These are phyloP conservation scores for Rhizopus microsporus DNA, from an alignment of 371 early-diverging fungal species.

Conservation along the genomic window DNA sequence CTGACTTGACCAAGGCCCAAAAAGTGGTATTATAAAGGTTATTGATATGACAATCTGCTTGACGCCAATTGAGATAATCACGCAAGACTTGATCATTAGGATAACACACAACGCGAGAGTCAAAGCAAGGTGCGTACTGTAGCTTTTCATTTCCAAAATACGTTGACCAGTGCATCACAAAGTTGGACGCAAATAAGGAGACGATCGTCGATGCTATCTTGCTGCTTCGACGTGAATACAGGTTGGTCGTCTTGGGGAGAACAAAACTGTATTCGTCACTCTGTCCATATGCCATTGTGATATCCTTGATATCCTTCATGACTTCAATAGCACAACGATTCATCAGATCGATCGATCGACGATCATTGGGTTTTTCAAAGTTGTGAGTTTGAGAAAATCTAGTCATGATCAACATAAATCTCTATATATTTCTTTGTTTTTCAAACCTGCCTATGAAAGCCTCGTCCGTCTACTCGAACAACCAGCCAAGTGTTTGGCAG, in stretches of 20 bases:
- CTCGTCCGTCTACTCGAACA: conserved; percentile 92
- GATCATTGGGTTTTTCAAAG: conserved; percentile 93
- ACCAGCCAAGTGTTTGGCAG: conserved; percentile 87
- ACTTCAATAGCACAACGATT: conserved; percentile 80
- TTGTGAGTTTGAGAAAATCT: conserved; percentile 83
- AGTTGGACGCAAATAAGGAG: conserved; percentile 85
- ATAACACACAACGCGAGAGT: conserved; percentile 87
- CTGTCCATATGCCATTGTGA: conserved; percentile 89
- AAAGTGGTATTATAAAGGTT: conserved; percentile 93
- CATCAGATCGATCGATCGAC: conserved; percentile 82
- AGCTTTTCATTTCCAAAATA: conserved; percentile 70
- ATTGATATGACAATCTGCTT: conserved; percentile 94
- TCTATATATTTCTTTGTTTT: not conserved
- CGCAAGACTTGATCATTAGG: conserved; percentile 78
- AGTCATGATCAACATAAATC: not conserved
- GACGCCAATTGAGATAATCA: conserved; percentile 95
- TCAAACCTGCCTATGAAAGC: conserved; percentile 75
- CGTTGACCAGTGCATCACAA: conserved; percentile 79
- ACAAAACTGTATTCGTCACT: conserved; percentile 95
- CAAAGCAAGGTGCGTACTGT: conserved; percentile 87
- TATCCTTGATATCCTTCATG: conserved; percentile 81
- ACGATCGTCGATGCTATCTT: conserved; percentile 87
- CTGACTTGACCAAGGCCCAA: conserved; percentile 83
- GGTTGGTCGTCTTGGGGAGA: conserved; percentile 60
- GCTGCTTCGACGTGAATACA: conserved; percentile 78